Evolutionary conservation across 2,329 filamentous ascomycete species (phyloP).

Genomic region (Aspergillus brasiliensis): DNA sequence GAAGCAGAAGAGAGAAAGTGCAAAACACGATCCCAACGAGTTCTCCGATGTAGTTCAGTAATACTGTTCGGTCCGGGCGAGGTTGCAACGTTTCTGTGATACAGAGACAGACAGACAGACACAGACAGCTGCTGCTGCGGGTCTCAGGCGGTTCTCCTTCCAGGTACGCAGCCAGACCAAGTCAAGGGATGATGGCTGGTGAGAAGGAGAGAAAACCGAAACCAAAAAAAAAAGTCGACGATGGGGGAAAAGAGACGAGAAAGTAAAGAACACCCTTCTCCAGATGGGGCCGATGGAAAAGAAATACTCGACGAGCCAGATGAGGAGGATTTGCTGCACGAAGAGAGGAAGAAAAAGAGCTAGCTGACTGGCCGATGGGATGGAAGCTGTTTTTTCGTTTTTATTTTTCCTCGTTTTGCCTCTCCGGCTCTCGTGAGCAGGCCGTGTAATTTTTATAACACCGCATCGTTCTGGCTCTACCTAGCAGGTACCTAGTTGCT

Average conservation of each 20-base stretch:
- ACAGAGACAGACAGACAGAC: constrained; percentile 11
- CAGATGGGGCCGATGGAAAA: background rate
- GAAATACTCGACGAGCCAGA: constrained; percentile 3
- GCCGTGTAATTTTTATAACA: constrained; percentile 6
- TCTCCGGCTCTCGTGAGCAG: background rate
- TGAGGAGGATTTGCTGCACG: background rate
- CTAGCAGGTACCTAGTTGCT: constrained; percentile 3
- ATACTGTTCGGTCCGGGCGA: constrained; percentile 11
- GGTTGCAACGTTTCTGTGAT: constrained; percentile 10
- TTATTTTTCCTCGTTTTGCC: constrained; percentile 1
- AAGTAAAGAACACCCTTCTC: background rate
- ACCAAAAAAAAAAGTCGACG: background rate
- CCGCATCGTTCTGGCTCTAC: constrained; percentile 5
- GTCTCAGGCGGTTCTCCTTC: constrained; percentile 3
- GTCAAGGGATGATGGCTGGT: background rate
- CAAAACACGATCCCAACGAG: background rate
- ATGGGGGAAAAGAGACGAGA: background rate
- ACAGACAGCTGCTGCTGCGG: background rate
- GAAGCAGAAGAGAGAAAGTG: no score
- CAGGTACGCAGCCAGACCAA: constrained; percentile 2
- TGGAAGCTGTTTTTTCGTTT: background rate
- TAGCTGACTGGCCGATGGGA: background rate
- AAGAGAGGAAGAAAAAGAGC: background rate
- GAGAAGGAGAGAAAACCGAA: background rate
- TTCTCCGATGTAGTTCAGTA: constrained; percentile 12